These are phyloP conservation scores for Ophiostoma tasmaniense DNA, from an alignment of 2,329 filamentous ascomycete species.

Conservation along the genomic window DNA sequence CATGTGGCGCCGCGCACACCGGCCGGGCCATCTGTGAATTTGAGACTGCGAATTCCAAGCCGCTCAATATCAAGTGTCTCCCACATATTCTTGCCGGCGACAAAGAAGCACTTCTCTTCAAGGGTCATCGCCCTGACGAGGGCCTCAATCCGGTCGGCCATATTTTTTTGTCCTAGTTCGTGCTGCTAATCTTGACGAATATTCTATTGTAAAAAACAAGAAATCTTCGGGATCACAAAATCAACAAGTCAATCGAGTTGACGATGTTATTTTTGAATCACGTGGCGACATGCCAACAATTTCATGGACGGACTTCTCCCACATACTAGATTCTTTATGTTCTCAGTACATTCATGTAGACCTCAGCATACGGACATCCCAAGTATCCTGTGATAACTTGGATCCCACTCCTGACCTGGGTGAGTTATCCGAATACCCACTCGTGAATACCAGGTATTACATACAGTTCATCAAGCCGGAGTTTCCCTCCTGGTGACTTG, in stretches of 20 bases:
- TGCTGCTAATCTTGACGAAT: too few species aligned
- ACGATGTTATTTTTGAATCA: not conserved
- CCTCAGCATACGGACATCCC: not conserved
- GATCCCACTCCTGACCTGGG: not conserved
- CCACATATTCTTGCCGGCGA: constrained; percentile 20
- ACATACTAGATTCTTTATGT: not conserved
- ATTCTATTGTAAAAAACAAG: not conserved
- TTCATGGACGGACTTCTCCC: not conserved
- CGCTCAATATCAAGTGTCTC: constrained; percentile 18
- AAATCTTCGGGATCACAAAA: not conserved
- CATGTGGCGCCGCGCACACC: constrained; percentile 60
- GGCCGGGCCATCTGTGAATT: constrained; percentile 62
- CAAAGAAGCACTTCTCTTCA: constrained; percentile 18
- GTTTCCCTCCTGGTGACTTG: not conserved
- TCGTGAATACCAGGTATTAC: not conserved
- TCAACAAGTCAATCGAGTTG: not conserved
- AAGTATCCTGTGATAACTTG: not conserved
- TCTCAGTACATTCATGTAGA: not conserved
- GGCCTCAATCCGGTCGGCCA: constrained; percentile 7
- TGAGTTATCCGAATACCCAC: not conserved
- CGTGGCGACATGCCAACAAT: not conserved
- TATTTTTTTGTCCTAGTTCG: not conserved
- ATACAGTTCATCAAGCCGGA: not conserved
- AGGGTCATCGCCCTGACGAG: constrained; percentile 14
- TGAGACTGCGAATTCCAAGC: constrained; percentile 26